Evolutionary conservation across 768 basidiomycete genomes (phyloP), one percentile per base, ranked within the genome.

Genomic region (Botryobasidium botryosum): DNA sequence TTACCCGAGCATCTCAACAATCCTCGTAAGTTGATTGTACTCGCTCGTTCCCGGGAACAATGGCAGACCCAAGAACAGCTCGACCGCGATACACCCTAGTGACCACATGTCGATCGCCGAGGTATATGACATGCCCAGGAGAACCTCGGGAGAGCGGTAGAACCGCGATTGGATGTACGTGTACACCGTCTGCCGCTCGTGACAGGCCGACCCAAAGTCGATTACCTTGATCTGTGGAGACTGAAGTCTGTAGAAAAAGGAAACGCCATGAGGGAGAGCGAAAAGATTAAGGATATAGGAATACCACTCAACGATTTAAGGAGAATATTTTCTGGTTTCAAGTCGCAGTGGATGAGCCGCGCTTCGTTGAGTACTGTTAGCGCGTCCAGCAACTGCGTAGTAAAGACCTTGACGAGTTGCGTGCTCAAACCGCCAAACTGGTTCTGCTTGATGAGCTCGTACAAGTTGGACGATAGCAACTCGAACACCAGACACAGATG

Each of bases 361-460:
- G 91, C 90, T 4, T 96, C 90, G 57, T 97, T 94, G 52, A 99
- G 69, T 4, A 97, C 75, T 6, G 82, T 80, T 59, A 99, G 62
- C 1, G 92, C 78, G 56, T 99, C 92, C 46, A 99, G 66, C 24
- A 99, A 64, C 61, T 99, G 94, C 0, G 85, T 83, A 52, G 92
- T 97, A 59, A 99, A 99, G 36, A 99, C 94, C 58, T 97, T 92
- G 57, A 99, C 94, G 40, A 99, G 79, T 57, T 91, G 86, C 4
- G 90, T 92, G 62, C 82, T 86, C 36, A 99, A 66, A 2, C 94
- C 94, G 61, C 94, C 85, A 70, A 97, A 99, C 59, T 91, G 87
- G 62, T 99, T 99, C 65, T 99, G 94, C 67, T 99, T 99, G 74
- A 99, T 97, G 57, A 99, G 73, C 61, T 99, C 94, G 67, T 97